Conservation (phyloP, 768 basidiomycete genomes). For the Tulasnella sp. region DNA sequence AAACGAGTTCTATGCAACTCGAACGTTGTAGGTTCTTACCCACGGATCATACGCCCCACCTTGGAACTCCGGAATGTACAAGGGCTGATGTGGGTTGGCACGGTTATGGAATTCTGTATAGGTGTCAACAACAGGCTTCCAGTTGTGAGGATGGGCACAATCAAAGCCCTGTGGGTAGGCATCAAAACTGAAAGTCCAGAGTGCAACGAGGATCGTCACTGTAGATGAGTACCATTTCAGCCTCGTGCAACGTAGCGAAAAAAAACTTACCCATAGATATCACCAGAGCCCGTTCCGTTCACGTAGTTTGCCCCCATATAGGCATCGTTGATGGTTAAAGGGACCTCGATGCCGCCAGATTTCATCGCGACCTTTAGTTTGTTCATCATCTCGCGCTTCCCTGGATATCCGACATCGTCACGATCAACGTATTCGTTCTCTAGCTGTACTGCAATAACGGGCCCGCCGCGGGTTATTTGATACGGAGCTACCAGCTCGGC, state of each 20-base stretch:
- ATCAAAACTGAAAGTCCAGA: conserved; percentile 46
- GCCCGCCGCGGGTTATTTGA: conserved; percentile 62
- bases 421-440: conserved; percentile 58
- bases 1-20: not conserved
- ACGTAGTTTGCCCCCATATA: conserved; percentile 48
- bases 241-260: conserved; percentile 6
- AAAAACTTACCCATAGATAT: conserved; percentile 45
- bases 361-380: conserved; percentile 48
- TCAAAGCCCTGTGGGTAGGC: conserved; percentile 72
- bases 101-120: conserved; percentile 53
- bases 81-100: conserved; percentile 37
- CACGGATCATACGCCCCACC: conserved; percentile 74
- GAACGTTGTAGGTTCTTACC: conserved; percentile 26
- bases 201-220: conserved; percentile 8
- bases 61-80: conserved; percentile 67
- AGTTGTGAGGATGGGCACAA: conserved; percentile 57
- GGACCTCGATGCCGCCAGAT: conserved; percentile 48
- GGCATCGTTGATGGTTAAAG: conserved; percentile 65
- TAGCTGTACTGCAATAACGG: conserved; percentile 45
- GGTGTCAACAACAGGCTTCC: conserved; percentile 51
- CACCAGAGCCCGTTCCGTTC: conserved; percentile 67
- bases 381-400: conserved; percentile 43
- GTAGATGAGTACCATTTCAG: not conserved
- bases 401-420: conserved; percentile 33
- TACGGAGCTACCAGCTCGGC: conserved; percentile 47